Evolutionary conservation across 768 basidiomycete species (phyloP).

Genomic region (Mycena albidolilacea): DNA sequence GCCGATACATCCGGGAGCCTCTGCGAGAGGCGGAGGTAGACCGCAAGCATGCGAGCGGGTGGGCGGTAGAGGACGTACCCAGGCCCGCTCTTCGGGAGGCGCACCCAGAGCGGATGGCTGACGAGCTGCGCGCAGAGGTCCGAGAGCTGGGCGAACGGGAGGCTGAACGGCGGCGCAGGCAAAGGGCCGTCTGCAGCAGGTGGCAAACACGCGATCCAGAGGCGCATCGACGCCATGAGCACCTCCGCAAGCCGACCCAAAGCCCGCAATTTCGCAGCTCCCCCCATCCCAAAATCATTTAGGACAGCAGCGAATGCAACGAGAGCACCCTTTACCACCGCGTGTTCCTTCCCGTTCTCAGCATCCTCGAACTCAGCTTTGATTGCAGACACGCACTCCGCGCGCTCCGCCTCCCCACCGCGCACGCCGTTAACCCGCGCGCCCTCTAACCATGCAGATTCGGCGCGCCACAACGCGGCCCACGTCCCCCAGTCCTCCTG

Average conservation of each 20-base stretch:
- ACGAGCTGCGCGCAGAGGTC: slow-evolving; percentile 65
- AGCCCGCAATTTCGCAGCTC: slow-evolving; percentile 39
- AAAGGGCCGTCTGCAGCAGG: slow-evolving; percentile 55
- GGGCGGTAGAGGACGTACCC: slow-evolving; percentile 62
- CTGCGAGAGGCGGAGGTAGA: slow-evolving; percentile 73
- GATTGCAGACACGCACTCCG: slow-evolving; percentile 53
- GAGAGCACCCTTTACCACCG: slow-evolving; percentile 55
- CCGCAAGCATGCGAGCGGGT: slow-evolving; percentile 66
- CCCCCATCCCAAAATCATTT: slow-evolving; percentile 34
- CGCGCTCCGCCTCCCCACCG: slow-evolving; percentile 77
- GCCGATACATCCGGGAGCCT: slow-evolving; percentile 68
- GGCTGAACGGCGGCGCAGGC: slow-evolving; percentile 68
- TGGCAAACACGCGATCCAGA: slow-evolving; percentile 77
- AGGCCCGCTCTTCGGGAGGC: slow-evolving; percentile 43
- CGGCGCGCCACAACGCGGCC: slow-evolving; percentile 68
- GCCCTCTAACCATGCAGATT: slow-evolving; percentile 85
- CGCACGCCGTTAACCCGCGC: slow-evolving; percentile 77
- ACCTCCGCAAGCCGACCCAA: slow-evolving; percentile 54
- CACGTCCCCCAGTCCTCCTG: slow-evolving; percentile 55
- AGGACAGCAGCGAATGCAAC: slow-evolving; percentile 52
- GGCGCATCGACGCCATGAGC: slow-evolving; percentile 66
- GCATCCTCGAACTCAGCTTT: slow-evolving; percentile 56
- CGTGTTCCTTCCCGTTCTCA: slow-evolving; percentile 48
- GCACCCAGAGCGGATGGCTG: slow-evolving; percentile 66
- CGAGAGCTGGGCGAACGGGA: slow-evolving; percentile 73